Evolutionary conservation across 805 yeast genomes (phyloP), one percentile per base, ranked within the genome.

Genomic region (Candida tibetensis): DNA sequence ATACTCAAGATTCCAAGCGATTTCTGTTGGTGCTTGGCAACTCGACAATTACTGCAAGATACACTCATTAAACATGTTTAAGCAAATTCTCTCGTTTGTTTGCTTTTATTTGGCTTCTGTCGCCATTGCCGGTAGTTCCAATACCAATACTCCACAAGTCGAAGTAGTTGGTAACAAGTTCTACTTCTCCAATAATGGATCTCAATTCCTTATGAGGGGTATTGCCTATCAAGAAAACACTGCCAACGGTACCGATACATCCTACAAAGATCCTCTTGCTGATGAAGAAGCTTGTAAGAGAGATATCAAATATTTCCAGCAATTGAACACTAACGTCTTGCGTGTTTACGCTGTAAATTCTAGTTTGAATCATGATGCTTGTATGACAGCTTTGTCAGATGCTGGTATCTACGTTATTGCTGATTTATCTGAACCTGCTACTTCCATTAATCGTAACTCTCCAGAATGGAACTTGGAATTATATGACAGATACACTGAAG

Each of bases 381-480:
- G 74, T 52, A 69, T 69, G 74, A 46, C 57, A 40, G 53, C 55
- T 3, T 62, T 69, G 28, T 44, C 46, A 7, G 71, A 67, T 34
- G 74, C 74, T 17, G 74, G 74, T 23, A 68, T 68, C 38, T 68
- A 68, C 45, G 55, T 68, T 26, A 60, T 68, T 45, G 72, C 72
- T 31, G 74, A 68, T 49, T 62, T 68, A 44, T 48, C 72, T 27
- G 89, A 90, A 57, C 97, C 98, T 3, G 77, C 77, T 32, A 55
- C 65, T 30, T 87, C 97, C 18, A 82, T 91, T 52, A 74, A 78
- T 56, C 80, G 97, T 58, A 76, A 77, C 55, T 62, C 70, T 39
- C 98, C 99, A 26, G 62, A 67, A 37, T 89, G 96, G 96, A 78
- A 81, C 58, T 64, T 78, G 33, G 77, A 72, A 19, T 72, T 88